phyloP scores from a whole-genome alignment of 1,284 basidiomycete species.

The Xerocomus minutiporus region DNA sequence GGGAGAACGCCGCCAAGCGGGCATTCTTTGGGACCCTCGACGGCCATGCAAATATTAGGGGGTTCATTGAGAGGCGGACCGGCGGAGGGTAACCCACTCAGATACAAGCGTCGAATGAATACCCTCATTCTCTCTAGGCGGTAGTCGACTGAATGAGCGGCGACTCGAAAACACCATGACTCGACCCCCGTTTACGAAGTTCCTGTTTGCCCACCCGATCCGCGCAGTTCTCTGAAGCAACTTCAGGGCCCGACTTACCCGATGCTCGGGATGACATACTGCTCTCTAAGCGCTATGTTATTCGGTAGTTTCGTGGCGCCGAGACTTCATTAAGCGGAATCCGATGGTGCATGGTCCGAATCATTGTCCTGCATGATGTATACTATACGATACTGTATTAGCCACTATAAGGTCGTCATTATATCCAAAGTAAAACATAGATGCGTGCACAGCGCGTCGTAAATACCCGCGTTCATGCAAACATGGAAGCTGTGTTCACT shows the following conservation, averaged over 20 bases:
- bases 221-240: slow-evolving; percentile 3
- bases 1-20: slow-evolving; percentile 66
- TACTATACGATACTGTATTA: slow-evolving; percentile 1
- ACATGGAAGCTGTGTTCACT: slow-evolving; percentile 14
- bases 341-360: neutral
- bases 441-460: slow-evolving; percentile 9
- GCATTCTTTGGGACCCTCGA: slow-evolving; percentile 82
- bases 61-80: slow-evolving; percentile 71
- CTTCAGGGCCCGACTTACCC: slow-evolving; percentile 2
- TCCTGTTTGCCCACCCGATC: slow-evolving; percentile 10
- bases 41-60: slow-evolving; percentile 75
- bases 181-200: neutral
- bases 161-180: neutral
- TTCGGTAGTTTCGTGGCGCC: slow-evolving; percentile 4
- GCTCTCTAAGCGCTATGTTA: slow-evolving; percentile 6
- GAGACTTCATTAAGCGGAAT: neutral
- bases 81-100: slow-evolving; percentile 26
- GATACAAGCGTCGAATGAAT: slow-evolving; percentile 1
- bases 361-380: neutral
- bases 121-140: slow-evolving; percentile 4
- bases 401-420: slow-evolving; percentile 19
- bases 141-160: slow-evolving; percentile 5
- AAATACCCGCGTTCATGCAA: slow-evolving; percentile 14
- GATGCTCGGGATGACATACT: slow-evolving; percentile 17
- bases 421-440: slow-evolving; percentile 12